These are phyloP conservation scores for Tolypocladium ovalisporum DNA, from an alignment of 2,329 filamentous ascomycete species.

Conservation along the genomic window DNA sequence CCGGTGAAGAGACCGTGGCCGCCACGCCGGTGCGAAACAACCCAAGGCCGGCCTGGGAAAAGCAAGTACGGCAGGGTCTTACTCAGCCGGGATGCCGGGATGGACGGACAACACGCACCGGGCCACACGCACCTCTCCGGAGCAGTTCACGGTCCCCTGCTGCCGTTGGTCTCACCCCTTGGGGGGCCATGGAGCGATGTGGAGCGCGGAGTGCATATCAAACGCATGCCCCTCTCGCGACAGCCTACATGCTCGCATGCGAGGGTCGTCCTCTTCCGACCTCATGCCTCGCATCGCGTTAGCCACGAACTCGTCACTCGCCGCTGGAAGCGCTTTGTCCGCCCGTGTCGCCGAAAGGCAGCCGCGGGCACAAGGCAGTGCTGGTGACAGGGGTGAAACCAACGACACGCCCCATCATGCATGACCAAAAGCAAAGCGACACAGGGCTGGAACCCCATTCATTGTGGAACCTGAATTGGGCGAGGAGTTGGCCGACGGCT, in stretches of 20 bases:
- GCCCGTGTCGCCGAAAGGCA: background rate
- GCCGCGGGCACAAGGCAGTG: background rate
- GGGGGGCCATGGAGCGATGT: background rate
- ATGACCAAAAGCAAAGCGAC: background rate
- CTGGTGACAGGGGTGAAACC: background rate
- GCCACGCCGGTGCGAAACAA: background rate
- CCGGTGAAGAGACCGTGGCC: background rate
- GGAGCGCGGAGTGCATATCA: background rate
- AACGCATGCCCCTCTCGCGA: background rate
- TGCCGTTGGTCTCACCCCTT: background rate
- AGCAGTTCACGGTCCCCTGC: background rate
- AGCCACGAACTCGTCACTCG: background rate
- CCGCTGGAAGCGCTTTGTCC: background rate
- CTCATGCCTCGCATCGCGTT: background rate
- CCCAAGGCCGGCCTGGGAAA: background rate
- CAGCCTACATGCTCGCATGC: background rate
- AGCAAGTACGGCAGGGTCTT: background rate
- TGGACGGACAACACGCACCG: background rate
- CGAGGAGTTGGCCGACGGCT: background rate
- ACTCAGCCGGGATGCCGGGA: too few species aligned
- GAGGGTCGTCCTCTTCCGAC: background rate
- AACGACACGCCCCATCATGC: background rate
- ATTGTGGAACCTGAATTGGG: background rate
- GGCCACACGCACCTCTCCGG: background rate
- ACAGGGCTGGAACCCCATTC: background rate